Evolutionary conservation across 192 early-diverging fungal species (phyloP), one percentile per base, ranked within the genome.

Genomic region (Obelidium mucronatum): DNA sequence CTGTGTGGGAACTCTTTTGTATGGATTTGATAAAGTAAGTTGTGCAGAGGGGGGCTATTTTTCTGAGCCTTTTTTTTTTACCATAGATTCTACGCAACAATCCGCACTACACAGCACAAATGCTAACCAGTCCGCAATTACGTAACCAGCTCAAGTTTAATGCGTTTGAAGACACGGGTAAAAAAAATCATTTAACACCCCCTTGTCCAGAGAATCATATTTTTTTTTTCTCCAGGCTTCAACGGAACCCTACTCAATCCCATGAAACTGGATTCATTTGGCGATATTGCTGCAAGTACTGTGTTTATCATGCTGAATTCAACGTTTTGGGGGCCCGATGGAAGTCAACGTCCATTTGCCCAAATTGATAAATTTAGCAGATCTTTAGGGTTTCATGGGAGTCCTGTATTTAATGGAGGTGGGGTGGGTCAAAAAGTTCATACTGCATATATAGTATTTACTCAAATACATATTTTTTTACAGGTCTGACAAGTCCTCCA

Each of bases 211-310:
- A 26, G 30, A 61, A 61, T 1, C 33, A 15, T 61, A 26, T 31
- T 0, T 13, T 15, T 15, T 26, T 61, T 30, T 28, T 15, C 13
- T 22, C 11, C 63, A 36, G 63, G 63, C 22, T 65, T 65, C 22
- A 65, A 65, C 15, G 63, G 63, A 65, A 65, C 63, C 8, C 39
- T 65, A 36, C 63, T 65, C 1, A 22, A 65, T 65, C 63, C 63
- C 15, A 33, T 60, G 26, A 17, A 60, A 33, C 26, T 60, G 24
- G 58, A 60, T 5, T 15, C 26, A 15, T 60, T 28, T 17, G 58
- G 58, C 15, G 58, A 60, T 33, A 60, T 60, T 60, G 58, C 58
- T 11, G 58, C 58, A 28, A 60, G 30, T 60, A 60, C 58, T 24
- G 17, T 60, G 26, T 60, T 60, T 60, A 15, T 60, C n/a, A 15